phyloP scores from a whole-genome alignment of 169 alveolate species.

The Hepatocystis sp. region DNA sequence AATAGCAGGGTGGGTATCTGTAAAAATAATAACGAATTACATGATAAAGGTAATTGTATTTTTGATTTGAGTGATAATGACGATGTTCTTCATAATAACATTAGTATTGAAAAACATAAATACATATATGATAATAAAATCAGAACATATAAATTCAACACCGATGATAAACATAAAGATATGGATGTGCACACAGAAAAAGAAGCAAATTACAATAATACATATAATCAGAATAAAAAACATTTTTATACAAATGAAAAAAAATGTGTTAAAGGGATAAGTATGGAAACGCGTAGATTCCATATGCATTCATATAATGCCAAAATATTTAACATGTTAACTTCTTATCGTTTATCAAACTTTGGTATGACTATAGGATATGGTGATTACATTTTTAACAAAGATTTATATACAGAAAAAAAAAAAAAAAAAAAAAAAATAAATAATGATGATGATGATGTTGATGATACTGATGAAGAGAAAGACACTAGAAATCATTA shows the following conservation, averaged over 20 bases:
- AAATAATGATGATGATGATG: conserved; percentile 1
- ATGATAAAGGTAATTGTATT: no score
- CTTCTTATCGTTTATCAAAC: conserved; percentile 66
- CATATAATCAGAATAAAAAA: neutral
- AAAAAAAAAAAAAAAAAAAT: conserved; percentile 61
- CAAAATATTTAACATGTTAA: conserved; percentile 65
- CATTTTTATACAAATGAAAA: conserved; percentile 60
- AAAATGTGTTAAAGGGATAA: conserved; percentile 59
- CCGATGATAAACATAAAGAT: neutral
- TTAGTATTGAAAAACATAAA: no score
- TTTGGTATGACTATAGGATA: conserved; percentile 22
- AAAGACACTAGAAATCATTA: neutral
- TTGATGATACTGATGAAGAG: neutral
- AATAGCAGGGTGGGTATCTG: conserved; percentile 1
- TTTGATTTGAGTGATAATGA: no score
- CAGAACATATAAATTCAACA: neutral
- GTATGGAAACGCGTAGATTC: conserved; percentile 73
- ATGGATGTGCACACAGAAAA: neutral
- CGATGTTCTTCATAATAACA: no score
- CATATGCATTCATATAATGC: conserved; percentile 77
- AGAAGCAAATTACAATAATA: neutral
- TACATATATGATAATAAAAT: no score
- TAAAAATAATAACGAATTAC: conserved; percentile 24
- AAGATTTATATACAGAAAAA: conserved; percentile 30
- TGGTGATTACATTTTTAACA: conserved; percentile 62